Conservation (phyloP, 1,284 basidiomycete species). For the Vanrija sp. region DNA sequence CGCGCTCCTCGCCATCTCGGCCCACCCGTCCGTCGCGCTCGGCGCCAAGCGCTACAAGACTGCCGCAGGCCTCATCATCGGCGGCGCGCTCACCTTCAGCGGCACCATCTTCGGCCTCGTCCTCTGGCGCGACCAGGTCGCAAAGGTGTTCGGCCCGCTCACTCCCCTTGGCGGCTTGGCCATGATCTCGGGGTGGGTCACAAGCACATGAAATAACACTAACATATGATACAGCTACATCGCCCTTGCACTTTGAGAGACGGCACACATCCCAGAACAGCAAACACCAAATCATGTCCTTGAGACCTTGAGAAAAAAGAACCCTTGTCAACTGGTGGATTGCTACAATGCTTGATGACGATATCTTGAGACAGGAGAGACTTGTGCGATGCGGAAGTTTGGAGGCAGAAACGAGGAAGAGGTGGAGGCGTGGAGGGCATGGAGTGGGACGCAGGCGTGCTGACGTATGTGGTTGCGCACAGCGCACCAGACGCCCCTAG, state of each 20-base stretch:
- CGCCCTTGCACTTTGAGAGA: slow-evolving; percentile 20
- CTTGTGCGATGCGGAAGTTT: background rate
- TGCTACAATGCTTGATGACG: background rate
- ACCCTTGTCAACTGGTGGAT: background rate
- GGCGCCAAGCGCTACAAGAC: slow-evolving; percentile 53
- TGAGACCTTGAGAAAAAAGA: background rate
- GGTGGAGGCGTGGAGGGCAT: too few species aligned
- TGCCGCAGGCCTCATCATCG: slow-evolving; percentile 65
- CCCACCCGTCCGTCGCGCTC: slow-evolving; percentile 63
- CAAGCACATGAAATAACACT: slow-evolving; percentile 2
- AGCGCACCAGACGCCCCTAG: too few species aligned
- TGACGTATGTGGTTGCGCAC: too few species aligned
- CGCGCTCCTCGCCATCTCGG: slow-evolving; percentile 64
- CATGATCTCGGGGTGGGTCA: slow-evolving; percentile 72
- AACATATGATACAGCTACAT: slow-evolving; percentile 21
- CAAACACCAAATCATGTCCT: background rate
- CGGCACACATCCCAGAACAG: background rate
- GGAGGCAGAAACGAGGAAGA: too few species aligned
- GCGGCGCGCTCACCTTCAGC: slow-evolving; percentile 63
- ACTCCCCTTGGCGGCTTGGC: slow-evolving; percentile 69
- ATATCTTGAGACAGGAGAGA: background rate
- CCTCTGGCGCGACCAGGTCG: slow-evolving; percentile 58
- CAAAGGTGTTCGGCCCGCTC: slow-evolving; percentile 63
- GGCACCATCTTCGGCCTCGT: slow-evolving; percentile 66
- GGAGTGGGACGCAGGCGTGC: too few species aligned